Base-by-base conservation (phyloP, 495 filamentous ascomycete species). In the Xeromyces bisporus region DNA sequence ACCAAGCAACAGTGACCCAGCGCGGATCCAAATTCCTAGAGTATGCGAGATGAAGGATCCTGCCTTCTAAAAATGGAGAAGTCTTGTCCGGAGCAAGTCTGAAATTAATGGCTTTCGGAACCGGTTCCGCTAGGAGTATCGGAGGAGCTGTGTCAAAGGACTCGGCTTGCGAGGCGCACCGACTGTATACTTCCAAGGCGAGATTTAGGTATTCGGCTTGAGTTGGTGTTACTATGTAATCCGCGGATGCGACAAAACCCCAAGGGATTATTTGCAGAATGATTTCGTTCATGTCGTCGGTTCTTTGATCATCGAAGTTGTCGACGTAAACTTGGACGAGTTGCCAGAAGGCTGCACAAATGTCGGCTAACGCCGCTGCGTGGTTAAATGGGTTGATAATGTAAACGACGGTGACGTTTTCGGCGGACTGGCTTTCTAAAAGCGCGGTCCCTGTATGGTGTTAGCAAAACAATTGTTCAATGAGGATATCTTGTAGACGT, bases 1-100 rank as follows among this genome's bases (percentile, higher is more conserved):
- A 81, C 91, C 91, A 99, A n/a, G 80, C 79, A 3, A 74, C 84
- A 1, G 77, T 77, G 27, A 94, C 51, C 91, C 91, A 99, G 11
- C 79, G 69, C 28, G 80, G 74, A 45, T 89, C 82, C 17, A 75
- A 56, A 46, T 80, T 87, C 37, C 75, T 72, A 0, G 78, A 77
- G 46, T 87, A 93, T 6, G 80, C 85, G 28, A 96, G 55, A 48
- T 99, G 91, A 7, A 99, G 68, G 37, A 75, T 76, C 8, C 69
- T 74, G 20, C 85, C 82, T 43, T 92, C 83, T 29, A 77, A 73
- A n/a, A 94, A 52, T 0, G 89, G 62, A 15, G 80, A 77, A 2
- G 38, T 36, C 13, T 38, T 47, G 27, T 61, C 57, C 1, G 57
- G 37, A 2, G 73, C 66, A 21, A 94, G 60, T 37, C 75, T 80